Percentiles rank a stretch among this genome's conserved stretches.
phyloP scores from a whole-genome alignment of 2,329 filamentous ascomycete species.

The Pseudocercospora ulei region DNA sequence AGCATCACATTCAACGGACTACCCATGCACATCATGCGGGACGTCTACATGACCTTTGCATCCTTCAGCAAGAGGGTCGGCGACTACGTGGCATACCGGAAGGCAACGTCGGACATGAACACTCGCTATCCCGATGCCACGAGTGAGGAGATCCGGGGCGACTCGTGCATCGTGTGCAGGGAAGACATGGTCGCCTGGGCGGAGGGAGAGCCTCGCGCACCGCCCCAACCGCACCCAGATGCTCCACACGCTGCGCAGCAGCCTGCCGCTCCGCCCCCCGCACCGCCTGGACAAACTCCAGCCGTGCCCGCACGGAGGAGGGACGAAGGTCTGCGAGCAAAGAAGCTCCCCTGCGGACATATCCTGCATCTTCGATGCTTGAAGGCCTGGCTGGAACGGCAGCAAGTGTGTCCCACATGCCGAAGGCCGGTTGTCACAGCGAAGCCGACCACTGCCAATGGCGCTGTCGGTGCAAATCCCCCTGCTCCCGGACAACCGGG shows the following conservation, averaged over 20 bases:
- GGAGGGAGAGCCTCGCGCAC: conserved; percentile 26
- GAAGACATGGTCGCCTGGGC: conserved; percentile 86
- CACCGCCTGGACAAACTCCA: conserved; percentile 18
- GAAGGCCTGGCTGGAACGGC: conserved; percentile 91
- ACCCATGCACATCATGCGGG: conserved; percentile 91
- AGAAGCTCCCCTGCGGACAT: conserved; percentile 93
- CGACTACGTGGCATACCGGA: conserved; percentile 80
- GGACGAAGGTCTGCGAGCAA: conserved; percentile 76
- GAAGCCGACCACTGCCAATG: conserved; percentile 14
- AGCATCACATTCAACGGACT: conserved; percentile 89
- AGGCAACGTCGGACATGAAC: conserved; percentile 90
- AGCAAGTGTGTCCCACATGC: conserved; percentile 95
- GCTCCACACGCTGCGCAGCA: conserved; percentile 5
- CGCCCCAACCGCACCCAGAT: conserved; percentile 19
- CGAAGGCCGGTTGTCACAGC: conserved; percentile 57
- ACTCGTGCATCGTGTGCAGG: conserved; percentile 95
- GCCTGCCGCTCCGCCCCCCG: conserved; percentile 16
- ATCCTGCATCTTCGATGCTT: conserved; percentile 90
- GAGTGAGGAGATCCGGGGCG: conserved; percentile 67
- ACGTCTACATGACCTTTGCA: conserved; percentile 85
- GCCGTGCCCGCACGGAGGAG: conserved; percentile 39
- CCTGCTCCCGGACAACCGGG: conserved; percentile 12
- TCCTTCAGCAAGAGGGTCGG: conserved; percentile 85
- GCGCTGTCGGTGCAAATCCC: conserved; percentile 17
- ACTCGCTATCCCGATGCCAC: conserved; percentile 81